Conservation (phyloP, 495 filamentous ascomycete species). For the Penicillium roqueforti region DNA sequence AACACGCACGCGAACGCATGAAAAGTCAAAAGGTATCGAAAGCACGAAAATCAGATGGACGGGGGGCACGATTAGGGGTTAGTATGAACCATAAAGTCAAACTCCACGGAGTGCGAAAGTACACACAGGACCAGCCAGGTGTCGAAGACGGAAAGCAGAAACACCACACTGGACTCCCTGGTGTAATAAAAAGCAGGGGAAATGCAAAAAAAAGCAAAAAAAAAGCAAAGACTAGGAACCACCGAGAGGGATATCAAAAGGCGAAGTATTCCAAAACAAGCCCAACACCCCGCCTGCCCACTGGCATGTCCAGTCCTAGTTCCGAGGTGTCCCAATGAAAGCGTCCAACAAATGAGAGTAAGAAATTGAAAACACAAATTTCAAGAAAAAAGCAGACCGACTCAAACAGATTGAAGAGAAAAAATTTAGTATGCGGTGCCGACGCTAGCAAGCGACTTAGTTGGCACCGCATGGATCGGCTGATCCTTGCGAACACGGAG, state of each 20-base stretch:
- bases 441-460: conserved; percentile 45
- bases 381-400: conserved; percentile 6
- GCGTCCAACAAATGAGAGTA: conserved; percentile 32
- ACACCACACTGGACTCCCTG: conserved; percentile 51
- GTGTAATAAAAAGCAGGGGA: conserved; percentile 31
- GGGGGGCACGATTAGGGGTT: conserved; percentile 33
- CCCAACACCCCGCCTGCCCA: conserved; percentile 35
- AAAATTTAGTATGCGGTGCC: conserved; percentile 44
- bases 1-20: conserved; percentile 7
- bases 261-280: conserved; percentile 32
- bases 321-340: conserved; percentile 36
- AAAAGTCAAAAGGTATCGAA: conserved; percentile 30
- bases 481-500: conserved; percentile 45
- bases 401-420: conserved; percentile 12
- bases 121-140: conserved; percentile 53
- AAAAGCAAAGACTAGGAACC: conserved; percentile 33
- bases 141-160: conserved; percentile 39
- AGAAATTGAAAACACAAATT: conserved; percentile 21
- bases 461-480: conserved; percentile 44
- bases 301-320: conserved; percentile 35
- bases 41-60: conserved; percentile 26
- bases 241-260: conserved; percentile 34
- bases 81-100: conserved; percentile 24
- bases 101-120: conserved; percentile 47
- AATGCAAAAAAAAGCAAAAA: conserved; percentile 23